Evolutionary conservation across 2,329 filamentous ascomycete species (phyloP), one percentile per base, ranked within the genome.

Genomic region (Colletotrichum tropicale): DNA sequence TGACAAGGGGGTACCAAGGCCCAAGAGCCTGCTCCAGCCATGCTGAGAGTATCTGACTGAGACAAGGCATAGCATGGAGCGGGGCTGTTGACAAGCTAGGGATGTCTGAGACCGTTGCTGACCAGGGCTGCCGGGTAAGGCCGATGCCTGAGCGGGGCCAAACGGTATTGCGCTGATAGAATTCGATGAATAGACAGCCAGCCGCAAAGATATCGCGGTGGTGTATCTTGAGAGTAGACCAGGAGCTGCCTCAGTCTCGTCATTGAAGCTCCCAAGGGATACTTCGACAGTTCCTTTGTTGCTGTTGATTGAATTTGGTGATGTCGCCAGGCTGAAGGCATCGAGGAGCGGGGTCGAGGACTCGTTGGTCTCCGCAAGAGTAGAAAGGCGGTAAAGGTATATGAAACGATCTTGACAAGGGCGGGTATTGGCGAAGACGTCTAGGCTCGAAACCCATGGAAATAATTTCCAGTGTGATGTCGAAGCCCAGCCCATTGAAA

Each of bases 51-150:
- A 30, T 28, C 24, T 65, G 64, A 56, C 56, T 74, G 56, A 73
- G 58, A 60, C 58, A 48, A 58, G 56, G 70, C 73, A 68, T 60
- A n/a, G 60, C 26, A 66, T n/a, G 38, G 58, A 48, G 32, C 18
- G 61, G 69, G 64, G 43, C 65, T 65, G 43, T 58, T 60, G 69
- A 52, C 58, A 61, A 66, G 58, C 56, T 58, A 76, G 70, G 70
- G 70, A 69, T 74, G 70, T 76, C 58, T 76, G 58, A 76, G 74
- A 76, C 56, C 56, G 24, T 21, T 34, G 43, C 16, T 70, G 32
- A 58, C 70, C 55, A 43, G 74, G 26, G 48, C 56, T 56, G 36
- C 16, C 52, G 24, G 32, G 28, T n/a, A 61, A 65, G 58, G 13
- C 48, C 32, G 34, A n/a, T 65, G 43, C 48, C 21, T 24, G 56